Conservation (phyloP, 495 filamentous ascomycete genomes). For the Aspergillus baeticus region DNA sequence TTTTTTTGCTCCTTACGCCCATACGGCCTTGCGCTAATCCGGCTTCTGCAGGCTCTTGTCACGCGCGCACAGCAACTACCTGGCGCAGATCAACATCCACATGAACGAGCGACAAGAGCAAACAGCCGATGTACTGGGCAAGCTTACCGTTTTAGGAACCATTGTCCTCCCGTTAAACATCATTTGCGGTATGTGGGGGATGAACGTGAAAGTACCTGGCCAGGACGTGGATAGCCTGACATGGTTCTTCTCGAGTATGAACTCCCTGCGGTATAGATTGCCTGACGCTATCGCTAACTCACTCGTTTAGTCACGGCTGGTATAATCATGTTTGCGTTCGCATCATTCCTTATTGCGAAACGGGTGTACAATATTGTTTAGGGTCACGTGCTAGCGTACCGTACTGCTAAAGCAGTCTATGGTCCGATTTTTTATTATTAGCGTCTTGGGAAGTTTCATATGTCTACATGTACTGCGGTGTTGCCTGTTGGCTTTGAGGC, state of each 20-base stretch:
- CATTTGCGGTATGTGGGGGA: constrained; percentile 97
- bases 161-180: constrained; percentile 98
- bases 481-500: not conserved
- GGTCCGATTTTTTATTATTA: not conserved
- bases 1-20: not conserved
- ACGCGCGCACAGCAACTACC: constrained; percentile 91
- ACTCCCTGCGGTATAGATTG: not conserved
- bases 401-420: not conserved
- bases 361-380: constrained; percentile 67
- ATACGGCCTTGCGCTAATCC: constrained; percentile 14
- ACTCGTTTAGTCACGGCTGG: constrained; percentile 63
- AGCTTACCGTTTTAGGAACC: constrained; percentile 92
- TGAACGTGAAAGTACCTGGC: constrained; percentile 96
- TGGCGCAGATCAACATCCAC: constrained; percentile 89
- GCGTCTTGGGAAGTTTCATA: not conserved
- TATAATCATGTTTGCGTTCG: constrained; percentile 72
- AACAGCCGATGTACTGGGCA: constrained; percentile 90
- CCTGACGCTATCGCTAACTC: not conserved
- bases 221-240: constrained; percentile 65
- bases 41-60: constrained; percentile 69
- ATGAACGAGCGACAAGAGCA: constrained; percentile 98
- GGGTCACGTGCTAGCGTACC: not conserved
- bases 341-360: constrained; percentile 81
- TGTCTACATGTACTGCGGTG: not conserved
- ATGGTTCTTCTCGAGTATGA: constrained; percentile 65